Percentiles rank a stretch among this genome's conserved stretches.
Conservation (phyloP, 306 rosid species). For the Vicia sativa region DNA sequence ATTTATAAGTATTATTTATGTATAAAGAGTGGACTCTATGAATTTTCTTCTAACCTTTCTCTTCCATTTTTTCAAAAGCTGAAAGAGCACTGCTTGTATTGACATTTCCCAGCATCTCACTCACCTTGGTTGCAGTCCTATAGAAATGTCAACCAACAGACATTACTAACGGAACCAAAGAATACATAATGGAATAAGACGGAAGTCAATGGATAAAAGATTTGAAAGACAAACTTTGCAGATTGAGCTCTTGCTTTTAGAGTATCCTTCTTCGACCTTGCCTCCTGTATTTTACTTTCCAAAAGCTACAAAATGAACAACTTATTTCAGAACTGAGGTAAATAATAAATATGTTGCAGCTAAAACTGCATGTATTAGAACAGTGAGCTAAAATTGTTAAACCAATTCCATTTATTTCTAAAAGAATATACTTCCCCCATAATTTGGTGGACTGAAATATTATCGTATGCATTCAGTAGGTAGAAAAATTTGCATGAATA, state of each 20-base stretch:
- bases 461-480: conserved; percentile 11
- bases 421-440: conserved; percentile 14
- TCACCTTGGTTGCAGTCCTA: conserved; percentile 93
- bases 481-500: background rate
- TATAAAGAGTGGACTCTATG: conserved; percentile 17
- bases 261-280: conserved; percentile 91
- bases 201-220: conserved; percentile 33
- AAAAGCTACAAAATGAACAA: conserved; percentile 62
- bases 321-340: conserved; percentile 20
- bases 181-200: conserved; percentile 29
- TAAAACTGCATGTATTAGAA: conserved; percentile 14
- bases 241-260: conserved; percentile 96
- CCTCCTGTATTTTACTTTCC: conserved; percentile 96
- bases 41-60: conserved; percentile 72
- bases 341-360: conserved; percentile 23
- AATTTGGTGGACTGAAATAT: conserved; percentile 1
- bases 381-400: conserved; percentile 26
- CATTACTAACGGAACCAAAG: conserved; percentile 37
- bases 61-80: conserved; percentile 97
- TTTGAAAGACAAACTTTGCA: conserved; percentile 71
- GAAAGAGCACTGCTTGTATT: conserved; percentile 94
- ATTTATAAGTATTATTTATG: conserved; percentile 16
- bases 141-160: conserved; percentile 38
- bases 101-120: conserved; percentile 89
- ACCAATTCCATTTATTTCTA: conserved; percentile 27